Percentiles rank a stretch among this genome's conserved stretches.
Evolutionary conservation across 179 eudicot species (phyloP).

Genomic region (Carnegiea gigantea): DNA sequence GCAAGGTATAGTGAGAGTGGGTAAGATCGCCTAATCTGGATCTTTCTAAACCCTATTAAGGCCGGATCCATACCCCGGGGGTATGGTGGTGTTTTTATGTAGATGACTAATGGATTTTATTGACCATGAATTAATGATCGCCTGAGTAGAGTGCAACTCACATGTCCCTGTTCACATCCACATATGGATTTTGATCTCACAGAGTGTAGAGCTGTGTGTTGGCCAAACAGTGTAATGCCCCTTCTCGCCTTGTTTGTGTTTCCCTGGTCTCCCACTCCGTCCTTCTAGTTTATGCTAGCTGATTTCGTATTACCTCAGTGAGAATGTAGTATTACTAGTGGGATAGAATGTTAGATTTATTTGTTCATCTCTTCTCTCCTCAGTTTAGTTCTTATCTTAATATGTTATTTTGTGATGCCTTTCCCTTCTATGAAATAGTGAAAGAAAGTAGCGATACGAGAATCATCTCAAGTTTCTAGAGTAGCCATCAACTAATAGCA

Average conservation of each 20-base stretch:
- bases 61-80: no score
- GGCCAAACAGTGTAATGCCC: background rate
- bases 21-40: no score
- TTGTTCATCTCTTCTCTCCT: background rate
- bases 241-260: background rate
- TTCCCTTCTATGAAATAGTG: background rate
- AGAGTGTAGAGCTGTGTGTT: background rate
- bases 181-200: background rate
- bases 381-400: background rate
- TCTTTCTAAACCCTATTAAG: no score
- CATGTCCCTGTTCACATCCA: background rate
- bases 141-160: background rate
- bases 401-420: background rate
- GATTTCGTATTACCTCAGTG: no score
- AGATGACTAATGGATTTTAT: background rate
- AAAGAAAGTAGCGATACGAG: background rate
- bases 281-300: background rate
- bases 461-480: background rate
- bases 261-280: background rate
- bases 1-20: no score
- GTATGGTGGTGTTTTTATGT: background rate
- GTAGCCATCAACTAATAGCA: background rate
- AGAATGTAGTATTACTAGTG: no score
- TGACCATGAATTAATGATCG: background rate
- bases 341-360: no score